phyloP scores from a whole-genome alignment of 1,284 basidiomycete genomes.

The Tremellales sp. region DNA sequence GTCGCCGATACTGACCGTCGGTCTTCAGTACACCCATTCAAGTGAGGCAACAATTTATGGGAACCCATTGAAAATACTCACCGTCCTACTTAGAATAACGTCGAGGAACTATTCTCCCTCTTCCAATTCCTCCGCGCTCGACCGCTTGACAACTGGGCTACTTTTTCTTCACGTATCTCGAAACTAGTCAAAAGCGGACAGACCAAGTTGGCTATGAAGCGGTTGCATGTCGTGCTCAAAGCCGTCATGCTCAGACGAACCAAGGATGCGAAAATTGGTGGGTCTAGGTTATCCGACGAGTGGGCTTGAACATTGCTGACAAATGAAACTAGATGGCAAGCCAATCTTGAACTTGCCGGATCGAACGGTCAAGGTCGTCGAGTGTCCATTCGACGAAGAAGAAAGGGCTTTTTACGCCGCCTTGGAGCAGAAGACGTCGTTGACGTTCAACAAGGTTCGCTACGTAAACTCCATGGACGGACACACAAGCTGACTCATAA shows the following conservation, averaged over 20 bases:
- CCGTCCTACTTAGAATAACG: slow-evolving; percentile 63
- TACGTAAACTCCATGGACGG: not conserved
- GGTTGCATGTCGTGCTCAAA: slow-evolving; percentile 76
- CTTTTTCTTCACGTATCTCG: slow-evolving; percentile 73
- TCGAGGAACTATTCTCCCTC: slow-evolving; percentile 83
- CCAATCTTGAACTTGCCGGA: slow-evolving; percentile 78
- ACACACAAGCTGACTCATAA: not conserved
- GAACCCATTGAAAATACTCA: not conserved
- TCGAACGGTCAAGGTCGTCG: slow-evolving; percentile 66
- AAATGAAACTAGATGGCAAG: slow-evolving; percentile 65
- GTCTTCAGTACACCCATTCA: slow-evolving; percentile 69
- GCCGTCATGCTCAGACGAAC: slow-evolving; percentile 86
- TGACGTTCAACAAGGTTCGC: slow-evolving; percentile 62
- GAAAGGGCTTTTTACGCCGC: slow-evolving; percentile 79
- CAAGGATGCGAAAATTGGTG: slow-evolving; percentile 67
- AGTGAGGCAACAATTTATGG: slow-evolving; percentile 37
- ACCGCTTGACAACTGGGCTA: slow-evolving; percentile 74
- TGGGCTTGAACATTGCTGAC: not conserved
- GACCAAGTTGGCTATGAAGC: slow-evolving; percentile 72
- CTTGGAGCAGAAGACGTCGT: slow-evolving; percentile 69
- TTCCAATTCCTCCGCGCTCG: slow-evolving; percentile 82
- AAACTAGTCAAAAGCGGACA: slow-evolving; percentile 71
- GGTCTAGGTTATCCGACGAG: slow-evolving; percentile 1
- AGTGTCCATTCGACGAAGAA: slow-evolving; percentile 65
- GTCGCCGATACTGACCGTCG: slow-evolving; percentile 1